A percentile compares a stretch with the other conserved stretches of the same genome.
Evolutionary conservation across 2,329 filamentous ascomycete genomes (phyloP).

Genomic region (Fusarium setosum): DNA sequence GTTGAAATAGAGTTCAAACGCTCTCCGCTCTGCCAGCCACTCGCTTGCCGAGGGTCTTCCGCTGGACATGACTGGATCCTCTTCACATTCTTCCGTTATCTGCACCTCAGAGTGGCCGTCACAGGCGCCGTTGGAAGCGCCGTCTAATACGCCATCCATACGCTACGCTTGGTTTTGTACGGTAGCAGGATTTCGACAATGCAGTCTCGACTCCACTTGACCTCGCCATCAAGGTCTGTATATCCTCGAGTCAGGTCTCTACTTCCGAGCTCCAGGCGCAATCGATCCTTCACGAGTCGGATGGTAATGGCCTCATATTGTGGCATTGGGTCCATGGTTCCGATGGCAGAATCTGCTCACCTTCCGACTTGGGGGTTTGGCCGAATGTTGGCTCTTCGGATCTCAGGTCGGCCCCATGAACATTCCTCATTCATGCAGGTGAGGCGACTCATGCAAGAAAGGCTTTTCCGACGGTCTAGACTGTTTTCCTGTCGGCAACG

Average conservation of each 20-base stretch:
- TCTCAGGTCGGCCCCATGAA: neutral
- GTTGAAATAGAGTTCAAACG: slow-evolving; percentile 31
- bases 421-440: slow-evolving; percentile 17
- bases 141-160: slow-evolving; percentile 29
- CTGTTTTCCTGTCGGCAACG: slow-evolving; percentile 5
- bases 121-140: slow-evolving; percentile 26
- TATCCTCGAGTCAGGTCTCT: slow-evolving; percentile 27
- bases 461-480: neutral
- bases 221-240: slow-evolving; percentile 3
- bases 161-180: slow-evolving; percentile 10
- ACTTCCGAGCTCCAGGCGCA: neutral
- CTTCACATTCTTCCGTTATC: slow-evolving; percentile 35
- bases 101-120: slow-evolving; percentile 16
- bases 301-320: neutral
- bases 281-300: slow-evolving; percentile 11
- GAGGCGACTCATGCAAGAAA: slow-evolving; percentile 2
- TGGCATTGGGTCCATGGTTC: slow-evolving; percentile 2
- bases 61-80: slow-evolving; percentile 9
- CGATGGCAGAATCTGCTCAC: slow-evolving; percentile 3
- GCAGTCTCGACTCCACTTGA: slow-evolving; percentile 21
- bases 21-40: slow-evolving; percentile 11
- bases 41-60: neutral
- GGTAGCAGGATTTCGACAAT: neutral
- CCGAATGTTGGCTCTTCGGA: slow-evolving; percentile 1
- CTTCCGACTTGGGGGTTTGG: slow-evolving; percentile 15